Percentiles rank a stretch among this genome's conserved stretches.
Evolutionary conservation across 139 green algal species (phyloP).

Genomic region (Diplosphaera chodatii): DNA sequence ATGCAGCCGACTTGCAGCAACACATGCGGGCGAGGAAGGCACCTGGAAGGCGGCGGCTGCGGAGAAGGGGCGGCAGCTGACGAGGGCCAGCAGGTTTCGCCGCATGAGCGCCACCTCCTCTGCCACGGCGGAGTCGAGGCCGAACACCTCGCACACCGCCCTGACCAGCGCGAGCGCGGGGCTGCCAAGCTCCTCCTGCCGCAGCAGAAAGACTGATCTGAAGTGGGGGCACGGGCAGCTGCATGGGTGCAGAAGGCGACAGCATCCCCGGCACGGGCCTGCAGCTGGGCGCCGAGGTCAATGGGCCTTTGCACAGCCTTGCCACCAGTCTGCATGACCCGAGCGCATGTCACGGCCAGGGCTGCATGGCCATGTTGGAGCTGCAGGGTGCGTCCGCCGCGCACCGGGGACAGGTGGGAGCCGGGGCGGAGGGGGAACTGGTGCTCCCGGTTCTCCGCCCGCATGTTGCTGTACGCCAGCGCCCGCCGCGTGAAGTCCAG

Average conservation of each 20-base stretch:
- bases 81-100: constrained; percentile 71
- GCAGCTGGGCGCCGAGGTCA: no score
- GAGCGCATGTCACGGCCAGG: no score
- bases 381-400: no score
- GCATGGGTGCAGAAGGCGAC: no score
- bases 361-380: no score
- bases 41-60: constrained; percentile 57
- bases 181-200: constrained; percentile 59
- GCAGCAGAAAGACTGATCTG: no score
- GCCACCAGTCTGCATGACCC: no score
- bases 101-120: constrained; percentile 61
- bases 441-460: constrained; percentile 39
- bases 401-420: constrained; percentile 57
- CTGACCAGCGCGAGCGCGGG: constrained; percentile 82
- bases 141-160: constrained; percentile 62
- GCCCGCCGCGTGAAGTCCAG: constrained; percentile 14
- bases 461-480: constrained; percentile 10
- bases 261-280: no score
- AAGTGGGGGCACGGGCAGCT: no score
- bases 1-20: no score
- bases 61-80: constrained; percentile 80
- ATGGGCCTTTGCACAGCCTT: no score
- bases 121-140: constrained; percentile 53
- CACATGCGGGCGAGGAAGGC: no score
- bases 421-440: constrained; percentile 75